Percentiles rank a stretch among this genome's conserved stretches.
phyloP scores from a whole-genome alignment of 2,329 filamentous ascomycete genomes.

The Pleurostoma richardsiae region DNA sequence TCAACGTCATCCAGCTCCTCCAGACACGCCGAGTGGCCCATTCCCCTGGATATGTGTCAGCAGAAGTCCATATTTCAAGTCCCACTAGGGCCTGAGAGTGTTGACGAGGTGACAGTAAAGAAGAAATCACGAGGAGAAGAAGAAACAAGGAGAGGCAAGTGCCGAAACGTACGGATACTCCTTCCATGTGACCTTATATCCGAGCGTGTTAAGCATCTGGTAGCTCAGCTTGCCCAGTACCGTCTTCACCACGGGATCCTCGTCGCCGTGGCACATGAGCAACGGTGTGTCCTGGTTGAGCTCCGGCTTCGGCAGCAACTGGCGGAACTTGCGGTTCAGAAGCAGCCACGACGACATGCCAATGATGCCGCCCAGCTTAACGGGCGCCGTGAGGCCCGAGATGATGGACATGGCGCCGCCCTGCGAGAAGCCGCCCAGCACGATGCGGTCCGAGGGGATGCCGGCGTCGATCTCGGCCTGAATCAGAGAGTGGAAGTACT shows the following conservation, averaged over 20 bases:
- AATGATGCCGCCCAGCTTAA: constrained; percentile 82
- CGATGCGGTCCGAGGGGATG: constrained; percentile 76
- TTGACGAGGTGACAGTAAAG: background rate
- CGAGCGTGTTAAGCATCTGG: constrained; percentile 61
- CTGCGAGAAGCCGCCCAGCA: constrained; percentile 81
- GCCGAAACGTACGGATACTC: constrained; percentile 59
- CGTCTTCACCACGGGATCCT: constrained; percentile 67
- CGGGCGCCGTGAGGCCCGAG: constrained; percentile 65
- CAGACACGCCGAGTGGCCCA: constrained; percentile 71
- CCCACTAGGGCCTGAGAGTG: background rate
- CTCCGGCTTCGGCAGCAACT: constrained; percentile 31
- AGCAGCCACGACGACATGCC: constrained; percentile 79
- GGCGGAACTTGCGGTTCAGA: constrained; percentile 45
- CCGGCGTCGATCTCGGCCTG: constrained; percentile 74
- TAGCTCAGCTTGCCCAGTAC: constrained; percentile 64
- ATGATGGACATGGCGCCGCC: constrained; percentile 85
- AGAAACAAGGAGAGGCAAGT: background rate
- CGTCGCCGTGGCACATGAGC: constrained; percentile 83
- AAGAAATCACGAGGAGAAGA: background rate
- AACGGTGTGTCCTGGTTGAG: constrained; percentile 74
- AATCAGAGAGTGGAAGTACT: constrained; percentile 76
- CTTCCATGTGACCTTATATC: constrained; percentile 70
- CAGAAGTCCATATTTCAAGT: background rate
- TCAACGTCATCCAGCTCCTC: constrained; percentile 82
- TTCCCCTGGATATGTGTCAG: constrained; percentile 39